Base-by-base conservation (phyloP, 2,329 filamentous ascomycete species). In the Akanthomyces muscarius region DNA sequence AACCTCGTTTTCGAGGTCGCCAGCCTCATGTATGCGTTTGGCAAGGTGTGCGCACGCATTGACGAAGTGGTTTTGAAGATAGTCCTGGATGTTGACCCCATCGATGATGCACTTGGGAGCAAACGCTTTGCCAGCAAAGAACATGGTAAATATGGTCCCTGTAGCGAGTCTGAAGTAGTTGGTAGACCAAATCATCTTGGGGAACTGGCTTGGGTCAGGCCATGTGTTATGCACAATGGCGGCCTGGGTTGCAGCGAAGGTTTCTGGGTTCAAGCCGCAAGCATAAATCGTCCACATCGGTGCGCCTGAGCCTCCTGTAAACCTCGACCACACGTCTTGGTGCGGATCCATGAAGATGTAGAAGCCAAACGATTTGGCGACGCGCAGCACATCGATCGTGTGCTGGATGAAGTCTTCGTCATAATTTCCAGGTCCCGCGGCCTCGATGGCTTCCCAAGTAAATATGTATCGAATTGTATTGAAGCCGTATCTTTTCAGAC, bases 121-220 rank as follows among this genome's bases (percentile, higher is more conserved):
- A 79, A 97, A 98, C 70, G 96, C 91, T 66, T 82, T 86, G 42
- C 95, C 95, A 10, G 84, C 93, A 74, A 96, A 99, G 78, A 97
- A 99, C 58, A 98, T 78, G 0, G 94, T 97, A 73, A 97, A 98
- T 68, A 98, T 92, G 52, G 92, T 93, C 68, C 93, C 91, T 56
- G 89, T 90, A 3, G 89, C 93, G 56, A 98, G 81, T 28, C 95
- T 86, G 65, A 87, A 90, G 75, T 99, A 99, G 73, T 99, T 99
- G 58, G 96, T 98, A 18, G 94, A 92, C 95, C 95, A 99, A 63
- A 98, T 94, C 96, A 99, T 99, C 78, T 97, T 98, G 28, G 95
- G 95, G 68, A 94, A 99, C 1, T 88, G 83, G 30, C 88, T 88
- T 10, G 93, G 92, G 23, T 96, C 85, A 11, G 91, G 87, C 72